Conservation (phyloP, 768 basidiomycete genomes). For the Boletus rubroflammeus region DNA sequence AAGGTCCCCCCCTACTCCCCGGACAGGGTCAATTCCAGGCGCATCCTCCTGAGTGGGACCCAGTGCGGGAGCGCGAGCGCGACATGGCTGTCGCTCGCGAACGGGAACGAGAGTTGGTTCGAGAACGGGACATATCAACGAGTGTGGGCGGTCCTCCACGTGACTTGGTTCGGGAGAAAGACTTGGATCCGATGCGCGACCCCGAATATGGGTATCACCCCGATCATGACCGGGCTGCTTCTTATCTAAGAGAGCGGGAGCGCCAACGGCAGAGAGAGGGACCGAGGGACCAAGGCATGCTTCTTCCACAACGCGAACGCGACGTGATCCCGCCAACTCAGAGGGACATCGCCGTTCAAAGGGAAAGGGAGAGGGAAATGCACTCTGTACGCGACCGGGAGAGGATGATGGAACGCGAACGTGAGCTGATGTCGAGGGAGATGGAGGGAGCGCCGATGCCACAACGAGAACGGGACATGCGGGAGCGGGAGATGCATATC, state of each 20-base stretch:
- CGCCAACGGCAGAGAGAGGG: conserved; percentile 20
- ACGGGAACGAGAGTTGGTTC: conserved; percentile 24
- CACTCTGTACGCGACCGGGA: conserved; percentile 20
- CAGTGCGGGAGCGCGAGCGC: conserved; percentile 23
- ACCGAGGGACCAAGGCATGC: conserved; percentile 17
- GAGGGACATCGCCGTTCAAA: conserved; percentile 23
- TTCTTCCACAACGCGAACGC: conserved; percentile 24
- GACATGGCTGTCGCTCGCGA: conserved; percentile 17
- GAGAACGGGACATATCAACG: conserved; percentile 22
- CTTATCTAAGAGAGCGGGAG: conserved; percentile 24
- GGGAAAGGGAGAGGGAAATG: conserved; percentile 24
- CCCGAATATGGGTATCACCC: conserved; percentile 21
- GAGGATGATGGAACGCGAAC: conserved; percentile 24
- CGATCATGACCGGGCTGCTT: conserved; percentile 21
- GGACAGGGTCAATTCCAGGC: conserved; percentile 33
- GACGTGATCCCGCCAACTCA: conserved; percentile 16
- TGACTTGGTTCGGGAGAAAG: conserved; percentile 24
- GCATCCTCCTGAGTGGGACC: conserved; percentile 29
- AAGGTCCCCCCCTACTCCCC: conserved; percentile 19
- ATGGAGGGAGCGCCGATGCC: conserved; percentile 20
- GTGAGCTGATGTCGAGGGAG: conserved; percentile 21
- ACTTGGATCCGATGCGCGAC: conserved; percentile 24
- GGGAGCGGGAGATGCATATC: conserved; percentile 27
- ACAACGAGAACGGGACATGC: conserved; percentile 26
- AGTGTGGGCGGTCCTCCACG: conserved; percentile 19